Conservation (phyloP, 768 basidiomycete species). For the Phlegmacium glaucopus region DNA sequence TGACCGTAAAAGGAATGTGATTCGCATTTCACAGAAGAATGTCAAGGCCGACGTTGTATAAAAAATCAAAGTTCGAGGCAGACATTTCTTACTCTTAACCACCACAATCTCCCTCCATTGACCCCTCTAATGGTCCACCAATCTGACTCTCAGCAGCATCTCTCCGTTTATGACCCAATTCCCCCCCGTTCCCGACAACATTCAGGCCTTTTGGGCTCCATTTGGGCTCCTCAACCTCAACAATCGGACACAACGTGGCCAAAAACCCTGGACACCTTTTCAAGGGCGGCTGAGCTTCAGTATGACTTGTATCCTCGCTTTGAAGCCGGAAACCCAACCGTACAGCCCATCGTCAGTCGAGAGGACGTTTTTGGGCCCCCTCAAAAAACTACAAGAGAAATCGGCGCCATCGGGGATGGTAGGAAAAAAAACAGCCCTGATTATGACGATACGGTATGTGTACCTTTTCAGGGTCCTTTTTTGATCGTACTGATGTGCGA, state of each 20-base stretch:
- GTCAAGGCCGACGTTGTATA: slow-evolving; percentile 31
- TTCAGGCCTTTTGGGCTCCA: slow-evolving; percentile 50
- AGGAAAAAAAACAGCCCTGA: slow-evolving; percentile 60
- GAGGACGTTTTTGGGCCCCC: slow-evolving; percentile 65
- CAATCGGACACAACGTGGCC: slow-evolving; percentile 68
- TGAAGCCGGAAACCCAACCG: slow-evolving; percentile 22
- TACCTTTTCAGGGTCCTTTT: slow-evolving; percentile 13
- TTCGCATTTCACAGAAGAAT: slow-evolving; percentile 29
- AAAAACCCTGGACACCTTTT: slow-evolving; percentile 58
- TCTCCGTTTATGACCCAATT: slow-evolving; percentile 36
- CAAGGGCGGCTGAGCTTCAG: slow-evolving; percentile 45
- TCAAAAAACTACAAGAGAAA: slow-evolving; percentile 33
- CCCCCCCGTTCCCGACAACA: slow-evolving; percentile 40
- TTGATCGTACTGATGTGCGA: slow-evolving; percentile 18
- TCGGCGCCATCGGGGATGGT: slow-evolving; percentile 81
- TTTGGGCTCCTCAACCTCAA: slow-evolving; percentile 83
- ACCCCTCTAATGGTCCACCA: slow-evolving; percentile 27
- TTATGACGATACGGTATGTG: slow-evolving; percentile 49
- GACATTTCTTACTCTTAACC: slow-evolving; percentile 39
- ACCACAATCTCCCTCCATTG: slow-evolving; percentile 32
- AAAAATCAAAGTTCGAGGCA: slow-evolving; percentile 24
- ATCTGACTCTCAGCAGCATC: slow-evolving; percentile 31
- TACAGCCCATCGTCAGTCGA: slow-evolving; percentile 32
- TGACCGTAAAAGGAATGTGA: slow-evolving; percentile 33
- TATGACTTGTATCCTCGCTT: slow-evolving; percentile 19